Evolutionary conservation across 306 rosid genomes (phyloP).

Genomic region (Vigna nakashimae): DNA sequence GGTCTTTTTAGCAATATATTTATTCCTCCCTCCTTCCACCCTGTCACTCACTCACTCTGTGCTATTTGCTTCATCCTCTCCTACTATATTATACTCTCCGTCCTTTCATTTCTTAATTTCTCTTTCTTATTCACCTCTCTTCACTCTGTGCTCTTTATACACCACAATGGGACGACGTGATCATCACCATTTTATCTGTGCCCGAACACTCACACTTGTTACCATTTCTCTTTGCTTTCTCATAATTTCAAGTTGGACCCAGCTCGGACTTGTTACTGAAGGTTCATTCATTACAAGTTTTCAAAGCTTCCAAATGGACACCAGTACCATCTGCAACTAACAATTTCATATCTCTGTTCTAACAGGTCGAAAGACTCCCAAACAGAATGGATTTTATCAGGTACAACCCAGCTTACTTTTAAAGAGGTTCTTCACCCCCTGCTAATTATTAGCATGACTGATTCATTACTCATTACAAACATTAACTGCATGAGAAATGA

Average conservation of each 20-base stretch:
- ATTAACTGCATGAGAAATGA: no score
- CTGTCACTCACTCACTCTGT: constrained; percentile 43
- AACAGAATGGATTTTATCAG: constrained; percentile 49
- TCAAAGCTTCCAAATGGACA: constrained; percentile 15
- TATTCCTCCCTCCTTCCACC: constrained; percentile 19
- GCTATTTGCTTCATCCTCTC: constrained; percentile 25
- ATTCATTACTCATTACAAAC: not conserved
- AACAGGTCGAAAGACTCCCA: constrained; percentile 62
- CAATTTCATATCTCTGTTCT: constrained; percentile 33
- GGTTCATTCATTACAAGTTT: constrained; percentile 52
- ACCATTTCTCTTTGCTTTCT: constrained; percentile 60
- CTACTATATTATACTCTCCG: not conserved
- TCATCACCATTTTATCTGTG: constrained; percentile 40
- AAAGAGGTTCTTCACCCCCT: not conserved
- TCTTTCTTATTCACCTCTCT: constrained; percentile 35
- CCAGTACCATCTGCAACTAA: constrained; percentile 6
- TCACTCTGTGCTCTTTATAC: constrained; percentile 23
- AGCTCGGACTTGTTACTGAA: constrained; percentile 64
- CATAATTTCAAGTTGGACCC: constrained; percentile 63
- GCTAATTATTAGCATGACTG: constrained; percentile 12
- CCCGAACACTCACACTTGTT: constrained; percentile 43
- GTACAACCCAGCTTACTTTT: no score
- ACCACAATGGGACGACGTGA: constrained; percentile 50
- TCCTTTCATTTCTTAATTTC: constrained; percentile 32
- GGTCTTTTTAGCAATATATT: constrained; percentile 25